Base-by-base conservation (phyloP, 2,329 filamentous ascomycete species). In the Davidsoniella virescens region DNA sequence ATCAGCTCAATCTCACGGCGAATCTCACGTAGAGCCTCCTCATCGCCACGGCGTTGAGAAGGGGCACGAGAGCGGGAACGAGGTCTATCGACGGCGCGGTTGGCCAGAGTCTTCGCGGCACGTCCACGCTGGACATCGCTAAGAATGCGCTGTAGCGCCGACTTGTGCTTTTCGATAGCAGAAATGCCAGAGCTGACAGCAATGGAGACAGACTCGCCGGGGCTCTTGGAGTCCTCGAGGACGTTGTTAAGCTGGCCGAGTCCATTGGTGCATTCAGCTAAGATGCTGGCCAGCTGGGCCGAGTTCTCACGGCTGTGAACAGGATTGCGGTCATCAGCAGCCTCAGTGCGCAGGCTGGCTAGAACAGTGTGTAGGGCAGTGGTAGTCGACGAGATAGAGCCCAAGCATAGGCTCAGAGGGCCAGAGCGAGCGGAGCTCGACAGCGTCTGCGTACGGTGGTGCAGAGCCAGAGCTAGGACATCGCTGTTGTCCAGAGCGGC, bases 261-360 rank as follows among this genome's bases (percentile, higher is more conserved):
- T 1, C 70, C 67, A 55, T 68, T 70, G 53, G 75, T 70, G 57
- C 71, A 73, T 57, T 78, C 72, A 55, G 73, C 67, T 48, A 79
- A 61, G 25, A 78, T 68, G 1, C 69, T 67, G 0, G 60, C 63
- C 12, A 81, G 65, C 57, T 75, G 70, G 36, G 69, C 65, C 7
- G 63, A 59, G 56, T 73, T 76, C 44, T 70, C 61, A 33, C 65
- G 61, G 18, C 63, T 63, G 40, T 63, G 65, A 9, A 71, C 64
- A 8, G 76, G 79, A 56, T 73, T 72, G 1, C 67, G 65, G 56
- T 77, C 75, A 55, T 73, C 68, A 38, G 70, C 69, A n/a, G 50
- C 46, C 62, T 80, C 77, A 55, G 70, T 65, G 50, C 72, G 74
- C 23, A 81, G 64, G 56, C 79, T 72, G 50, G 73, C 71, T 5